These are phyloP conservation scores for Monsonia emarginata DNA, from an alignment of 441 rosid genomes.

Conservation along the genomic window DNA sequence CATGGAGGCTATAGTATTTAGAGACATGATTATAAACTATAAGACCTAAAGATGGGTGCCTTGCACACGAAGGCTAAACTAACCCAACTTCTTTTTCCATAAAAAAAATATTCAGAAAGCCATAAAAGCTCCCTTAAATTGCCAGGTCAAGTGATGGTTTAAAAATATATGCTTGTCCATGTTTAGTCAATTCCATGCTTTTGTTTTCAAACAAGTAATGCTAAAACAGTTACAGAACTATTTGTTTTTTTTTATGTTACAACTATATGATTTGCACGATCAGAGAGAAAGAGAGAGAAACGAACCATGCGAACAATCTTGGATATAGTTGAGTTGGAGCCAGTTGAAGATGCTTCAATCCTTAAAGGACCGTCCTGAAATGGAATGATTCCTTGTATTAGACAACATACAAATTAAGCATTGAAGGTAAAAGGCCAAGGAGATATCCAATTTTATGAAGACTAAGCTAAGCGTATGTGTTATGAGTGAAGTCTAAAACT, in stretches of 20 bases:
- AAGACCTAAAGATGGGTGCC: neutral
- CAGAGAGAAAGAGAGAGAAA: slow-evolving; percentile 7
- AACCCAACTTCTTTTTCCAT: neutral
- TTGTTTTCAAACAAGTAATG: neutral
- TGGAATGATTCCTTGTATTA: slow-evolving; percentile 10
- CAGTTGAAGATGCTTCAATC: slow-evolving; percentile 72
- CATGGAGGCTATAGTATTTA: neutral
- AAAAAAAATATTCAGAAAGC: neutral
- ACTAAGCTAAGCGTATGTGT: neutral
- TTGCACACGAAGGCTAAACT: neutral
- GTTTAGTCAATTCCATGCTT: neutral
- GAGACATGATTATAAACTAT: neutral
- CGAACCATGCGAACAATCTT: slow-evolving; percentile 81
- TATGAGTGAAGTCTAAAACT: neutral
- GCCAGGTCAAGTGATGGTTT: neutral
- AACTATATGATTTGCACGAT: neutral
- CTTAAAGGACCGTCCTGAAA: slow-evolving; percentile 92
- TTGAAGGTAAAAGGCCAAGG: neutral
- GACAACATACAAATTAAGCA: neutral
- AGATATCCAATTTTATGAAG: slow-evolving; percentile 6
- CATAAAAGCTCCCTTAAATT: neutral
- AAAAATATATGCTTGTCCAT: neutral
- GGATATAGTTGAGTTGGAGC: slow-evolving; percentile 77
- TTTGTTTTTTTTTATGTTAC: neutral
- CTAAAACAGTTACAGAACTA: neutral